Evolutionary conservation across 192 early-diverging fungal genomes (phyloP).

Genomic region (Obelidium mucronatum): DNA sequence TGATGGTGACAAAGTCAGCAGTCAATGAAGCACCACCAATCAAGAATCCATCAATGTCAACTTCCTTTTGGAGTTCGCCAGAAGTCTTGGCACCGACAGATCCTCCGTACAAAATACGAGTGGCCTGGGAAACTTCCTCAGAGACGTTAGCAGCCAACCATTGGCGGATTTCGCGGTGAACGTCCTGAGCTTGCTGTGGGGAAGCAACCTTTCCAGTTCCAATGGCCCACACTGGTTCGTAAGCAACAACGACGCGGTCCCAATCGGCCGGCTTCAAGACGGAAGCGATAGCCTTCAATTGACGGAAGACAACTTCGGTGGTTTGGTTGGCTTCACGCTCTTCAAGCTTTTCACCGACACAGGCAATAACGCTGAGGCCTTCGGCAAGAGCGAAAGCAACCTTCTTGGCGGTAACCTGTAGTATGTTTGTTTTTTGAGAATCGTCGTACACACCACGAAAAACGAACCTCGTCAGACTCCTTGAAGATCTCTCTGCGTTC

Average conservation of each 20-base stretch:
- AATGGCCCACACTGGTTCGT: slow-evolving; percentile 99
- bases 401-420: slow-evolving; percentile 85
- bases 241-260: slow-evolving; percentile 95
- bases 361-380: slow-evolving; percentile 93
- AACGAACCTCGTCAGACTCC: slow-evolving; percentile 81
- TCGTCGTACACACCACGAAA: background rate
- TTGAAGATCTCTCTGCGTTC: slow-evolving; percentile 94
- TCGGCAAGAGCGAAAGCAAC: slow-evolving; percentile 83
- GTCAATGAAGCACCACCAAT: slow-evolving; percentile 99
- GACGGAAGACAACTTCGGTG: slow-evolving; percentile 84
- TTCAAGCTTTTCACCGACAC: slow-evolving; percentile 94
- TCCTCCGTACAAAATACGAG: slow-evolving; percentile 95
- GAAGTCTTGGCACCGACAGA: slow-evolving; percentile 92
- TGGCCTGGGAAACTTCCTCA: slow-evolving; percentile 81
- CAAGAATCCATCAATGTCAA: slow-evolving; percentile 98
- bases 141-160: slow-evolving; percentile 90
- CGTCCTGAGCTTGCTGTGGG: slow-evolving; percentile 91
- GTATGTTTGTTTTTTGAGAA: background rate
- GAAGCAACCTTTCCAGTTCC: slow-evolving; percentile 98
- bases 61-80: slow-evolving; percentile 78
- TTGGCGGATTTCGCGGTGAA: slow-evolving; percentile 85
- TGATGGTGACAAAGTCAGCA: slow-evolving; percentile 59
- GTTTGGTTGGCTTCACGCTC: slow-evolving; percentile 93
- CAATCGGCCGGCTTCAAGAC: slow-evolving; percentile 77
- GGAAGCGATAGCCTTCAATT: slow-evolving; percentile 85